These are phyloP conservation scores for Aureobasidium melanogenum DNA, from an alignment of 2,329 filamentous ascomycete genomes.

Conservation along the genomic window DNA sequence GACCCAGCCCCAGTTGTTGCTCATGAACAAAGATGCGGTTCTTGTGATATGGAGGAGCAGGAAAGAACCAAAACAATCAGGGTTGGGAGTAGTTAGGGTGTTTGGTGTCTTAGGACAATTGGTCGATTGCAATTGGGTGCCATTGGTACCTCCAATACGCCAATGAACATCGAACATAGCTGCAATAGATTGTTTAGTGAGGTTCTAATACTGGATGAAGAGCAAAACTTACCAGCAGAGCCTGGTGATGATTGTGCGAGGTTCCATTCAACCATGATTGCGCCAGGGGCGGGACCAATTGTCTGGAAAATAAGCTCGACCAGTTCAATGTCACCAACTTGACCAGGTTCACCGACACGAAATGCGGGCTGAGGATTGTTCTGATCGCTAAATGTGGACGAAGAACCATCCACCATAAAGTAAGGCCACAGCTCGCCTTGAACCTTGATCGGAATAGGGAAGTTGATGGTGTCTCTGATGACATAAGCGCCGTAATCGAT, in stretches of 20 bases:
- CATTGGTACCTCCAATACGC: constrained; percentile 43
- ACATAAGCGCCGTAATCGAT: constrained; percentile 51
- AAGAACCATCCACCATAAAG: constrained; percentile 65
- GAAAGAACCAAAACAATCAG: constrained; percentile 65
- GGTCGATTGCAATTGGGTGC: constrained; percentile 60
- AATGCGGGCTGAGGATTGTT: constrained; percentile 55
- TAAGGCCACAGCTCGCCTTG: constrained; percentile 78
- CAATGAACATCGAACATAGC: constrained; percentile 52
- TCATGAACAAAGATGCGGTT: constrained; percentile 60
- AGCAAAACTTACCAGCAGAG: constrained; percentile 28
- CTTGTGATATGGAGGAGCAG: constrained; percentile 40
- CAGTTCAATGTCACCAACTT: constrained; percentile 59
- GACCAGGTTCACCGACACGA: constrained; percentile 55
- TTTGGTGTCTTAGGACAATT: constrained; percentile 68
- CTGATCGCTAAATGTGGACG: constrained; percentile 34
- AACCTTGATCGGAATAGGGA: constrained; percentile 65
- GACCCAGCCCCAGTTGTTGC: constrained; percentile 90
- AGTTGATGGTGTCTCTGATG: constrained; percentile 44
- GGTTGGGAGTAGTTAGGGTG: constrained; percentile 40
- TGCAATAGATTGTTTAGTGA: constrained; percentile 14
- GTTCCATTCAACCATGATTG: constrained; percentile 66
- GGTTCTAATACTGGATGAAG: neutral
- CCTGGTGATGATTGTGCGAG: constrained; percentile 39
- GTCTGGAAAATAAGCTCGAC: constrained; percentile 65
- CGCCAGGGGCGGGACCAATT: constrained; percentile 57